Evolutionary conservation across 1,284 basidiomycete genomes (phyloP).

Genomic region (Vanrija humicola): DNA sequence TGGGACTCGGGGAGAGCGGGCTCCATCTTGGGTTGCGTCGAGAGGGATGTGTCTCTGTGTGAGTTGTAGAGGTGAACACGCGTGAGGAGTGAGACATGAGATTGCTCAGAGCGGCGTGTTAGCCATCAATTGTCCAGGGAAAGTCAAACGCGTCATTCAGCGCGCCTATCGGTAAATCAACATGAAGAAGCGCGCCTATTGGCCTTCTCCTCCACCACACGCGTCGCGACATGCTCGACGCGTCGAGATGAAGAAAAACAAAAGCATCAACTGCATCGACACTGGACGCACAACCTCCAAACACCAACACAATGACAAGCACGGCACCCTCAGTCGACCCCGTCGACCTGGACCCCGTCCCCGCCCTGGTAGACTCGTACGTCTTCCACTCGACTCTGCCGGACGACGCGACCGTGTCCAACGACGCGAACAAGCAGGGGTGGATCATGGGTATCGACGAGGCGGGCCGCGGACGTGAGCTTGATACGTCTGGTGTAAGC

Average conservation of each 20-base stretch:
- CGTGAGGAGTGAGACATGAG: background rate
- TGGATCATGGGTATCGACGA: slow-evolving; percentile 91
- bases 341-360: slow-evolving; percentile 55
- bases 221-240: background rate
- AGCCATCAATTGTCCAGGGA: background rate
- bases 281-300: background rate
- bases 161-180: too few species aligned
- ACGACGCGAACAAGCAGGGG: slow-evolving; percentile 56
- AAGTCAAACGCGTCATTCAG: background rate
- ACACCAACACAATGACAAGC: background rate
- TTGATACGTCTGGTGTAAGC: background rate
- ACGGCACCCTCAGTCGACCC: slow-evolving; percentile 31
- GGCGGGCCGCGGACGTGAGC: slow-evolving; percentile 77
- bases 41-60: too few species aligned
- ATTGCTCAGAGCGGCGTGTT: too few species aligned
- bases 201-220: too few species aligned
- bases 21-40: background rate
- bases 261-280: background rate
- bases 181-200: too few species aligned
- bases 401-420: slow-evolving; percentile 42
- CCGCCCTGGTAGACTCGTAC: slow-evolving; percentile 67
- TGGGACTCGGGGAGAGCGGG: background rate
- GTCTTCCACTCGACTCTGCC: slow-evolving; percentile 76
- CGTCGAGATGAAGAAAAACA: background rate
- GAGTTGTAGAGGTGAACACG: background rate